Conservation (phyloP, 2,329 filamentous ascomycete genomes). For the Chaetomium globosum region DNA sequence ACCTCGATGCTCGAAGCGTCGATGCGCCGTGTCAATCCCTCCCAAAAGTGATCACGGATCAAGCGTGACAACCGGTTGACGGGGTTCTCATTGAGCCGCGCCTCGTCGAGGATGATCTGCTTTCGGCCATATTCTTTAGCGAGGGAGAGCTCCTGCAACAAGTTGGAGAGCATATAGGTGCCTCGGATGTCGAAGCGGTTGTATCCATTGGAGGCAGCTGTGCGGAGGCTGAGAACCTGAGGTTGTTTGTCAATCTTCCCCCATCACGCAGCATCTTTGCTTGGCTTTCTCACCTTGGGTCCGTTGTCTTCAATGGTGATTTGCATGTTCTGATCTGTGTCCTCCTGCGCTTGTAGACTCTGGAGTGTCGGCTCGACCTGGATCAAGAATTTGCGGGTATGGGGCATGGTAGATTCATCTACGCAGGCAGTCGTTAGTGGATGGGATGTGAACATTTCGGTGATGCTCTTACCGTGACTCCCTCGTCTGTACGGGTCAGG, state of each 20-base stretch:
- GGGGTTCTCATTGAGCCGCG: conserved; percentile 90
- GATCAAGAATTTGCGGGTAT: conserved; percentile 77
- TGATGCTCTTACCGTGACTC: conserved; percentile 55
- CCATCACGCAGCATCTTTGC: background rate
- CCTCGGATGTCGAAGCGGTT: conserved; percentile 89
- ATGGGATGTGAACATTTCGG: background rate
- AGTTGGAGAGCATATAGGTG: conserved; percentile 96
- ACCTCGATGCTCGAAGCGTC: conserved; percentile 85
- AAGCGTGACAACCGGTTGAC: conserved; percentile 83
- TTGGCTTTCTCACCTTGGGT: conserved; percentile 69
- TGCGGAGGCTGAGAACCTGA: conserved; percentile 79
- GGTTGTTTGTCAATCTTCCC: conserved; percentile 6
- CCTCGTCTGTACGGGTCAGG: conserved; percentile 60
- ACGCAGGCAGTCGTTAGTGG: conserved; percentile 5
- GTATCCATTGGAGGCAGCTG: conserved; percentile 80
- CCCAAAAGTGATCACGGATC: conserved; percentile 91
- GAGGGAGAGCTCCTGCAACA: conserved; percentile 90
- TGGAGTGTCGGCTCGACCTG: conserved; percentile 83
- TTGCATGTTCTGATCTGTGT: conserved; percentile 91
- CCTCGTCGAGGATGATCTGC: conserved; percentile 88
- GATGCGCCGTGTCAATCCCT: conserved; percentile 83
- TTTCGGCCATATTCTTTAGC: conserved; percentile 89
- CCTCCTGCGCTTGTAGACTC: conserved; percentile 78
- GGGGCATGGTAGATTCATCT: conserved; percentile 73
- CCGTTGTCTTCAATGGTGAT: conserved; percentile 97